Percentiles rank a stretch among this genome's conserved stretches.
Evolutionary conservation across 257 asterid genomes (phyloP).

Genomic region (Anisodus acutangulus): DNA sequence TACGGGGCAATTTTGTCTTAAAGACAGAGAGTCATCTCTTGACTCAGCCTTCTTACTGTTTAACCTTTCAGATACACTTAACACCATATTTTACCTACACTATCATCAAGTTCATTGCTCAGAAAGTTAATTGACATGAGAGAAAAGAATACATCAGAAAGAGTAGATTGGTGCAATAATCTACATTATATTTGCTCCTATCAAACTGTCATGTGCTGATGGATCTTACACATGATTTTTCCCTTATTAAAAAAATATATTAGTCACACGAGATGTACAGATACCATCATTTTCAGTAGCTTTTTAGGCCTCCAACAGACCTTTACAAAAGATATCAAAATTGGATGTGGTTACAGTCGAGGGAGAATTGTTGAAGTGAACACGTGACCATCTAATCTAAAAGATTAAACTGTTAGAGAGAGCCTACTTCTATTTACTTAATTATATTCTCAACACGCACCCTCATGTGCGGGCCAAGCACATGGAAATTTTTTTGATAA

Average conservation of each 20-base stretch:
- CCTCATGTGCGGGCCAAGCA: no score
- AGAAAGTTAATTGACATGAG: neutral
- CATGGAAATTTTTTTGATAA: no score
- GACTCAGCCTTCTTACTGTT: no score
- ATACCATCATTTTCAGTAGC: neutral
- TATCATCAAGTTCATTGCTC: neutral
- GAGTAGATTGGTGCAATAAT: neutral
- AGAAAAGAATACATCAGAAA: neutral
- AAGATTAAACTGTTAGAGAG: no score
- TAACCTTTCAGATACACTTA: no score
- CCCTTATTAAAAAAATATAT: neutral
- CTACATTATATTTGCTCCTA: neutral
- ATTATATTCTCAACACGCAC: no score
- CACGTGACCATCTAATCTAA: no score
- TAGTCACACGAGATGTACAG: neutral
- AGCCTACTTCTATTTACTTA: no score
- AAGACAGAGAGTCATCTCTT: no score
- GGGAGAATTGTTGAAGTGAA: neutral
- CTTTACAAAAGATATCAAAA: slow-evolving; percentile 6
- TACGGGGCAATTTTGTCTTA: no score
- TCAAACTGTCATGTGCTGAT: neutral
- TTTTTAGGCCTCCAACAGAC: slow-evolving; percentile 17
- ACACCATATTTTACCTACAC: no score
- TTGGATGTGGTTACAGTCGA: neutral
- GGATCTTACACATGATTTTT: neutral